Evolutionary conservation across 805 yeast species (phyloP), one percentile per base, ranked within the genome.

Genomic region (Metschnikowia similis): DNA sequence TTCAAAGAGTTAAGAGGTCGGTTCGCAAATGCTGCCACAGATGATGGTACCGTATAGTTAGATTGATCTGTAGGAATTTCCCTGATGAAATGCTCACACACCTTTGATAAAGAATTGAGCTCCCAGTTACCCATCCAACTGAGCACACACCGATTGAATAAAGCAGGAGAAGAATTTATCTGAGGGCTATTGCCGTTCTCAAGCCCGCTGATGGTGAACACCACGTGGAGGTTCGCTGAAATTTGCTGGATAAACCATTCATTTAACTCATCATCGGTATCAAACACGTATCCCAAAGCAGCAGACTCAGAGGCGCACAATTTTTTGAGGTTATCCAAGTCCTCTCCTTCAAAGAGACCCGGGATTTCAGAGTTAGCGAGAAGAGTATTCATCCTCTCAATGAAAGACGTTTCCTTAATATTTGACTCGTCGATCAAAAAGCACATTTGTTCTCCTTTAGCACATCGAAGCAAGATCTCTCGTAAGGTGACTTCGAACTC

Each of bases 291-390:
- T 0, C 96, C 96, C 41, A 79, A 81, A 3, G 77, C 63, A 35
- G 76, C 75, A 0, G 87, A 75, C 43, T 78, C 82, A 11, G 81
- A 83, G 9, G 74, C 66, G 50, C 95, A 83, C 1, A 77, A 56
- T 1, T 65, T 65, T 71, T 87, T 69, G 49, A 91, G 67, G 2
- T 71, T 51, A 0, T 67, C 68, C 45, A 71, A 76, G 8, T 87
- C 91, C 8, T 88, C 95, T 0, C 83, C 90, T 49, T 81, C 87
- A 64, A 89, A 92, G 11, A 92, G 69, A 4, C 96, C 97, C 0
- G 97, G 97, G 35, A 90, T 77, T 60, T 92, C 97, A 0, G 96
- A 87, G 65, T 92, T 92, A 0, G 97, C 97, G 35, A 92, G 74
- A n/a, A 92, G 69, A 0, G 96, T 88, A 59, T 92, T 92, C 94